Evolutionary conservation across 1,284 basidiomycete genomes (phyloP).

Genomic region (Boletus sp.): DNA sequence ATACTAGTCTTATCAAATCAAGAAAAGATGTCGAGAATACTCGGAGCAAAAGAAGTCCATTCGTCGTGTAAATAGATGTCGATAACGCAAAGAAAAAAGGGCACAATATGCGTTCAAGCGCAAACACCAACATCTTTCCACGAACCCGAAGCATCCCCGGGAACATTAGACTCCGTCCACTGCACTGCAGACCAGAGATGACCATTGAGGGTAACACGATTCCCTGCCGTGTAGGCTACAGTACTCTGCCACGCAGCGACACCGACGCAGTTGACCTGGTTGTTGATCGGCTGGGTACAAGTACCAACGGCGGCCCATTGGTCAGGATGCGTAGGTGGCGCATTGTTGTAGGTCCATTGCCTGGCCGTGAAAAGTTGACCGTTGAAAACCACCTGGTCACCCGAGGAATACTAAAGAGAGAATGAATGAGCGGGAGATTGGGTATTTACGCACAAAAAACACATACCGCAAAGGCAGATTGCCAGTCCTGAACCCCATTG

Average conservation of each 20-base stretch:
- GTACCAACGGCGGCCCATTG: slow-evolving; percentile 19
- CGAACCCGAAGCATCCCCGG: slow-evolving; percentile 26
- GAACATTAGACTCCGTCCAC: slow-evolving; percentile 23
- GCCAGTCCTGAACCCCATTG: slow-evolving; percentile 26
- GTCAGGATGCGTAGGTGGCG: slow-evolving; percentile 15
- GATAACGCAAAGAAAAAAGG: not conserved
- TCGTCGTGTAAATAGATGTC: not conserved
- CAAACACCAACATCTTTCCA: slow-evolving; percentile 28
- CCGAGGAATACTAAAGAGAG: slow-evolving; percentile 20
- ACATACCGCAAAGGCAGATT: slow-evolving; percentile 23
- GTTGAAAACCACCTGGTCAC: slow-evolving; percentile 22
- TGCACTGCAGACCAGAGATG: slow-evolving; percentile 26
- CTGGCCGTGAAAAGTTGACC: slow-evolving; percentile 22
- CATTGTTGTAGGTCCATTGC: slow-evolving; percentile 30
- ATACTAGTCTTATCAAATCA: too few relatives aligned
- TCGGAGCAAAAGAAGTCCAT: not conserved
- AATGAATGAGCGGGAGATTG: not conserved
- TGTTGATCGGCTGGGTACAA: slow-evolving; percentile 23
- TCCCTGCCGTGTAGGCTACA: slow-evolving; percentile 19
- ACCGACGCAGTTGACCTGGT: slow-evolving; percentile 22
- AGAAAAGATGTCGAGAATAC: not conserved
- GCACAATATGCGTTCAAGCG: not conserved
- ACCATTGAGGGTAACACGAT: slow-evolving; percentile 12
- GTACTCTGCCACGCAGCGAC: slow-evolving; percentile 16
- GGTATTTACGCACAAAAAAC: rapidly evolving